Evolutionary conservation across 768 basidiomycete species (phyloP).

Genomic region (Saitozyma podzolica): DNA sequence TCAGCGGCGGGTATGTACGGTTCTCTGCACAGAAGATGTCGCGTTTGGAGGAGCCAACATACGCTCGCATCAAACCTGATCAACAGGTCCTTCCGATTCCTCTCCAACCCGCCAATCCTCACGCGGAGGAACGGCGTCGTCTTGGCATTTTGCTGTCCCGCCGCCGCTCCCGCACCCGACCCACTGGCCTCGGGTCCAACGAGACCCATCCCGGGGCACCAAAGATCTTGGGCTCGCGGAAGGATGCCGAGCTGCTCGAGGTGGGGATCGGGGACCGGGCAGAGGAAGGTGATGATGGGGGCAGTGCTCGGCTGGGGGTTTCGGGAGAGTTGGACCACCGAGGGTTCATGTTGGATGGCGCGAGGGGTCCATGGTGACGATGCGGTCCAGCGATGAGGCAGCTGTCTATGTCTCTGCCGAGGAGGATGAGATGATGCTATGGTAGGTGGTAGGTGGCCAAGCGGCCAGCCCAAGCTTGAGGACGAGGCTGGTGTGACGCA

Average conservation of each 20-base stretch:
- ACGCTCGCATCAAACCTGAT: constrained; percentile 95
- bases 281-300: no score
- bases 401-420: no score
- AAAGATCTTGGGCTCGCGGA: constrained; percentile 40
- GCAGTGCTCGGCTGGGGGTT: no score
- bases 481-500: no score
- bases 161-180: not conserved
- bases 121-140: constrained; percentile 70
- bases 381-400: no score
- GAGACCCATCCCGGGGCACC: constrained; percentile 33
- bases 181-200: constrained; percentile 10
- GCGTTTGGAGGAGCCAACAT: constrained; percentile 34
- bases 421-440: no score
- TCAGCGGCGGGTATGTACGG: not conserved
- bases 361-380: no score
- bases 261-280: no score
- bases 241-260: constrained; percentile 7
- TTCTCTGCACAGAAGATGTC: not conserved
- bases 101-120: constrained; percentile 83
- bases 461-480: no score
- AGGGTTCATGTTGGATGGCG: no score
- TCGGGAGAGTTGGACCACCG: no score
- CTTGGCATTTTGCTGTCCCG: constrained; percentile 10
- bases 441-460: no score
- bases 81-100: constrained; percentile 91